Conservation (phyloP, 306 rosid genomes). For the Comarum palustre region DNA sequence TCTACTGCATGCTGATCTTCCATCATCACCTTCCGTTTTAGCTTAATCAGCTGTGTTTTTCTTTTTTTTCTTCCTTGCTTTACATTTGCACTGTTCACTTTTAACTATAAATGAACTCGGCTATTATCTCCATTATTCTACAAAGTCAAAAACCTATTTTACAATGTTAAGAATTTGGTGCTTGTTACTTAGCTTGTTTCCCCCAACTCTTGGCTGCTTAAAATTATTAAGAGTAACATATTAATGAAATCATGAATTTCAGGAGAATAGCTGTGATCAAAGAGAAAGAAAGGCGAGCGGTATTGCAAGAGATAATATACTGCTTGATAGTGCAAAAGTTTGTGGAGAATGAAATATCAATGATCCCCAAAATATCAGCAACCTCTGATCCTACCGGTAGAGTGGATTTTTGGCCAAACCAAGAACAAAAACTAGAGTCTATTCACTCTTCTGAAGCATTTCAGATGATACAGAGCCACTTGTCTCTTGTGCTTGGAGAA, state of each 20-base stretch:
- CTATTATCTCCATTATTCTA: neutral
- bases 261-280: conserved; percentile 89
- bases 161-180: neutral
- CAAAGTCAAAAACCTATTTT: neutral
- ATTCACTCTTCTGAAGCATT: conserved; percentile 86
- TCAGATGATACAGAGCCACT: conserved; percentile 88
- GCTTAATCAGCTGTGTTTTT: neutral
- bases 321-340: conserved; percentile 65
- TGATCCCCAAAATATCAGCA: conserved; percentile 74
- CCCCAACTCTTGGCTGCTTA: conserved; percentile 23
- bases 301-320: conserved; percentile 82
- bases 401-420: conserved; percentile 91
- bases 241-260: conserved; percentile 27
- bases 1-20: neutral
- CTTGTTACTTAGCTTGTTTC: neutral
- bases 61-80: neutral
- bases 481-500: conserved; percentile 78
- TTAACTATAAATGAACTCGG: neutral
- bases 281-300: conserved; percentile 65
- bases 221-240: conserved; percentile 18
- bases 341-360: conserved; percentile 56
- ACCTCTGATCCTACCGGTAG: conserved; percentile 62
- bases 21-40: neutral
- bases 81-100: neutral
- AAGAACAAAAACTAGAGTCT: conserved; percentile 77